Base-by-base conservation (phyloP, 2,329 filamentous ascomycete genomes). In the Apiospora sp. region DNA sequence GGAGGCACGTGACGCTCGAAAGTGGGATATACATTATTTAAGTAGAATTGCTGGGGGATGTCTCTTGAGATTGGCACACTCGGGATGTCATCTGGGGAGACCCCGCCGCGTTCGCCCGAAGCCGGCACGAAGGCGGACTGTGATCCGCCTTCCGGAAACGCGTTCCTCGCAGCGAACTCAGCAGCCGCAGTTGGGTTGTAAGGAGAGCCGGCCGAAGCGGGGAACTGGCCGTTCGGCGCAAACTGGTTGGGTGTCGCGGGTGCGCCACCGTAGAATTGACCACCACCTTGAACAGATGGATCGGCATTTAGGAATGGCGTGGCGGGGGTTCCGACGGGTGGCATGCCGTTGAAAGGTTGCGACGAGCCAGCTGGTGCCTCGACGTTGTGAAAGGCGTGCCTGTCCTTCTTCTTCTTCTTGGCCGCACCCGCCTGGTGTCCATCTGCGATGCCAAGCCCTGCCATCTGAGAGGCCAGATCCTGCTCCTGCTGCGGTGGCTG, bases 1-100 rank as follows among this genome's bases (percentile, higher is more conserved):
- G 96, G 96, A 14, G 96, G 95, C 2, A 98, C 88, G 80, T 98
- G 95, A 73, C 93, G 93, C 84, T 98, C 96, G 85, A 98, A 97
- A 4, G 96, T 99, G 24, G 96, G 95, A 81, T 98, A 98, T 70
- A 97, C 88, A 82, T 98, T 93, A 77, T 88, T 91, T 77, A 97
- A 89, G 81, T 96, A 99, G 84, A 95, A 93, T 75, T 93, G 92
- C 76, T 96, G 94, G 10, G 94, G 88, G 10, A 90, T 83, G 82
- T 99, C 96, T 84, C 96, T 91, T 77, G 95, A 94, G 77, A 92
- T 84, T 16, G 96, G 95, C 69, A 99, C 90, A 80, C 95, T 98
- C 58, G 96, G 96, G 78, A 98, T 94, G 78, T 98, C 94, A 80
- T 98, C 95, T 24, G 95, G 92, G 74, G 98, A 94, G 71, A 98